Conservation (phyloP, 805 yeast genomes). For the Cyberlindnera sargentensis region DNA sequence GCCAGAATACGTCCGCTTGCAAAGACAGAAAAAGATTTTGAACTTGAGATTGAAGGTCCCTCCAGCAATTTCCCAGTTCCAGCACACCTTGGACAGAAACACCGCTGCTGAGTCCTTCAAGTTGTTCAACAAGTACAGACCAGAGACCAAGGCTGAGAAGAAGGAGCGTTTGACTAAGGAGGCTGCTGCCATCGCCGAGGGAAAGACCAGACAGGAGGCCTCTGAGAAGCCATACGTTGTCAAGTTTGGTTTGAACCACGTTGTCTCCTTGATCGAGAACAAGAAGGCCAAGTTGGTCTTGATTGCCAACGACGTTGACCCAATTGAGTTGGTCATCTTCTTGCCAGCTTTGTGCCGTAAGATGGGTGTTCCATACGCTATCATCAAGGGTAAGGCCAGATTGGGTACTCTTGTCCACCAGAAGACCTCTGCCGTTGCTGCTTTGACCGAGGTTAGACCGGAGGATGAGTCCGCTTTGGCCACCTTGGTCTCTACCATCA, state of each 20-base stretch:
- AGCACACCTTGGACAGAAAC: constrained; percentile 95
- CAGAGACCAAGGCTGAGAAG: constrained; percentile 96
- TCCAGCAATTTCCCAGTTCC: constrained; percentile 96
- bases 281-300: constrained; percentile 96
- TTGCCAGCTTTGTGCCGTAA: constrained; percentile 98
- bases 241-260: constrained; percentile 99
- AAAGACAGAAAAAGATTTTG: constrained; percentile 97
- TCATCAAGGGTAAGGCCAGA: constrained; percentile 98
- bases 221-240: constrained; percentile 95
- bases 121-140: constrained; percentile 98
- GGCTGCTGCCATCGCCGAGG: constrained; percentile 98
- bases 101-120: constrained; percentile 96
- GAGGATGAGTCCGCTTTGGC: constrained; percentile 96
- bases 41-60: constrained; percentile 97
- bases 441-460: constrained; percentile 88
- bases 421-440: constrained; percentile 96
- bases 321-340: constrained; percentile 95
- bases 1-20: constrained; percentile 98
- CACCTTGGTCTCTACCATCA: constrained; percentile 84
- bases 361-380: constrained; percentile 99
- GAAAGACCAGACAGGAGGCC: constrained; percentile 94
- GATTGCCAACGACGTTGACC: constrained; percentile 99
- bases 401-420: constrained; percentile 96
- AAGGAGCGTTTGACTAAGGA: constrained; percentile 98
- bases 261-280: constrained; percentile 94